phyloP scores from a whole-genome alignment of 2,329 filamentous ascomycete genomes.

The Fusarium musae region DNA sequence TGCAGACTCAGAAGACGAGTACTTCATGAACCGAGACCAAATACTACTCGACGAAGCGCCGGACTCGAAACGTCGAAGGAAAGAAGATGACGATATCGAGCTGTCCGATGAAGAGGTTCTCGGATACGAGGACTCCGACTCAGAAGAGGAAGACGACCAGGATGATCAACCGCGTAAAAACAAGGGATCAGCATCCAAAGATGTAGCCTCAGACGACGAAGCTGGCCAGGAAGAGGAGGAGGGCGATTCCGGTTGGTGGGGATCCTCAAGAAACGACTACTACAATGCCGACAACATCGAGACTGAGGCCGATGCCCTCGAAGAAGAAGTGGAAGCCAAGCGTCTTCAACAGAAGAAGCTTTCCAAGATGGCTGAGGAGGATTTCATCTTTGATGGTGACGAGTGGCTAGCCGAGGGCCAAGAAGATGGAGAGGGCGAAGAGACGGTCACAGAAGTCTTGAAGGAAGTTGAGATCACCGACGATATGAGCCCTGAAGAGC shows the following conservation, averaged over 20 bases:
- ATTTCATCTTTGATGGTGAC: conserved; percentile 91
- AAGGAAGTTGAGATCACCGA: conserved; percentile 84
- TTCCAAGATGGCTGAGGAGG: conserved; percentile 86
- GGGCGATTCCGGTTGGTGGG: conserved; percentile 80
- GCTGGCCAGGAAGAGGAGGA: conserved; percentile 63
- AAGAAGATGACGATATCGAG: conserved; percentile 75
- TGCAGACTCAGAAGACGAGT: conserved; percentile 93
- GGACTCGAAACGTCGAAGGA: conserved; percentile 79
- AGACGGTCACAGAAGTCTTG: conserved; percentile 85
- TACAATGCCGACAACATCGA: conserved; percentile 85
- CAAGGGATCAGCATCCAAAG: conserved; percentile 47
- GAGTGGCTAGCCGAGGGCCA: conserved; percentile 78
- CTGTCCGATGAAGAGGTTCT: conserved; percentile 71
- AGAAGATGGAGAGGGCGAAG: conserved; percentile 61
- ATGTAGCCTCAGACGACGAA: conserved; percentile 62
- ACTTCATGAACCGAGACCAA: conserved; percentile 86
- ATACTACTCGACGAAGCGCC: conserved; percentile 86
- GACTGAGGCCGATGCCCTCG: conserved; percentile 76
- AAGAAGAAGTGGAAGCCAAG: conserved; percentile 91
- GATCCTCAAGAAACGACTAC: conserved; percentile 87
- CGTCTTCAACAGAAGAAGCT: conserved; percentile 91
- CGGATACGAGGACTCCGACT: conserved; percentile 58
- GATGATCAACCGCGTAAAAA: conserved; percentile 48
- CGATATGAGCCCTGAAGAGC: conserved; percentile 80
- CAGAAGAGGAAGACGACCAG: conserved; percentile 61